Evolutionary conservation across 192 early-diverging fungal species (phyloP).

Genomic region (Cladochytrium replicatum): DNA sequence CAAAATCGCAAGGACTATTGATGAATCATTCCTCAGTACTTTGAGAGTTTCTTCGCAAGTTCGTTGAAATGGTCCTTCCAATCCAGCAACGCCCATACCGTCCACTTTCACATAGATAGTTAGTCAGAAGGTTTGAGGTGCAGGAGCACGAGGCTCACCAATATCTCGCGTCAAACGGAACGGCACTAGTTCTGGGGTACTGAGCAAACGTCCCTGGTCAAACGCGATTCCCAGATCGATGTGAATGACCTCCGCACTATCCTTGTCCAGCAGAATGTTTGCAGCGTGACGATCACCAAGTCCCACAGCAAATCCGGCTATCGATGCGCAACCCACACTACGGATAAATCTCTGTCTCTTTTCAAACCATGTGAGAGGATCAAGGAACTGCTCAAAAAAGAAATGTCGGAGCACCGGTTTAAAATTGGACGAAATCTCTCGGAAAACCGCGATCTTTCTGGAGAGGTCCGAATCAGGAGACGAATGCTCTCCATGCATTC

Average conservation of each 20-base stretch:
- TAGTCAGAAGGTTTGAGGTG: background rate
- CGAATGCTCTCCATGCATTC: conserved; percentile 29
- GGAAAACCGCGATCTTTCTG: conserved; percentile 46
- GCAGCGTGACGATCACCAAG: conserved; percentile 89
- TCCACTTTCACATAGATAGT: conserved; percentile 30
- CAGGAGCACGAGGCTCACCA: conserved; percentile 1
- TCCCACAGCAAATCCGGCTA: conserved; percentile 82
- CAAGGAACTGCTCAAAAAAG: conserved; percentile 68
- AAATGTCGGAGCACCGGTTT: conserved; percentile 57
- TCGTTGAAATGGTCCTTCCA: conserved; percentile 70
- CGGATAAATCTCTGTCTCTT: conserved; percentile 60
- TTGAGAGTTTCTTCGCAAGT: conserved; percentile 68
- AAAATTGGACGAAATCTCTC: conserved; percentile 33
- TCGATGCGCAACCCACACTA: conserved; percentile 75
- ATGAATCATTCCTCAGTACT: conserved; percentile 69
- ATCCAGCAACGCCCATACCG: conserved; percentile 73
- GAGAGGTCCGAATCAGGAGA: conserved; percentile 30
- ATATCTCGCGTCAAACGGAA: conserved; percentile 87
- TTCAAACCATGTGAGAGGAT: conserved; percentile 49
- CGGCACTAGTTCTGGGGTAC: conserved; percentile 83
- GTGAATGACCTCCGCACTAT: conserved; percentile 79
- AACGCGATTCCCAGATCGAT: conserved; percentile 97
- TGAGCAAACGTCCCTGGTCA: conserved; percentile 80
- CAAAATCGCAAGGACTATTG: conserved; percentile 74
- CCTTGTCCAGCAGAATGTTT: conserved; percentile 80